These are phyloP conservation scores for Fusarium tricinctum DNA, from an alignment of 2,329 filamentous ascomycete genomes.

Conservation along the genomic window DNA sequence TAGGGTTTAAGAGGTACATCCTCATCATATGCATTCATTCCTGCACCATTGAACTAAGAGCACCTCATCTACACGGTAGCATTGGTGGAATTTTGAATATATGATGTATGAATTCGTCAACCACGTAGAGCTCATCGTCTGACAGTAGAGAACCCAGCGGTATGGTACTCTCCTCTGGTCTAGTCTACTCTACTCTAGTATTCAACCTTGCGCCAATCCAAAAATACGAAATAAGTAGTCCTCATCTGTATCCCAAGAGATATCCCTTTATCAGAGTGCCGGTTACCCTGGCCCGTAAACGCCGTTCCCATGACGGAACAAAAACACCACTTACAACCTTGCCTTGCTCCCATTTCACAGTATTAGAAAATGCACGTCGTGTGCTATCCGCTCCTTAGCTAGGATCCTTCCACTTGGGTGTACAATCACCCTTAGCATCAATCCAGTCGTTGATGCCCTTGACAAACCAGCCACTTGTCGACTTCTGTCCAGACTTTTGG, in stretches of 20 bases:
- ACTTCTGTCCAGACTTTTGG: conserved; percentile 52
- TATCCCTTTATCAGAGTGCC: conserved; percentile 38
- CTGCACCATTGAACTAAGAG: neutral
- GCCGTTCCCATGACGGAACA: conserved; percentile 17
- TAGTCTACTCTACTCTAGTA: conserved; percentile 18
- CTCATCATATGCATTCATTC: conserved; percentile 11
- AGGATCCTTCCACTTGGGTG: conserved; percentile 58
- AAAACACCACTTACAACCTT: conserved; percentile 22
- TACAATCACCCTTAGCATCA: conserved; percentile 60
- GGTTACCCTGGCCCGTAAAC: conserved; percentile 31
- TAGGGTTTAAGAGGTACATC: neutral
- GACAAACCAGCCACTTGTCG: conserved; percentile 62
- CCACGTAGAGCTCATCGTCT: neutral
- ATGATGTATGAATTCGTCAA: conserved; percentile 8
- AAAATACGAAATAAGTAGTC: conserved; percentile 6
- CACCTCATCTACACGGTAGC: too few species aligned
- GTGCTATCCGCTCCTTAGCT: conserved; percentile 33
- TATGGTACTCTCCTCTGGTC: conserved; percentile 4
- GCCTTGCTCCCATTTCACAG: neutral
- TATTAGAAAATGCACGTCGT: conserved; percentile 11
- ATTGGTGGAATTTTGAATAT: too few species aligned
- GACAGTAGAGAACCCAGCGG: conserved; percentile 12
- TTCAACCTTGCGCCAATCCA: conserved; percentile 20
- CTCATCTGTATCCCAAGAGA: conserved; percentile 25
- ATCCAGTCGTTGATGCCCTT: conserved; percentile 64